Evolutionary conservation across 176 grass and related monocot genomes (phyloP), one percentile per base, ranked within the genome.

Genomic region (Aegilops bicornis): DNA sequence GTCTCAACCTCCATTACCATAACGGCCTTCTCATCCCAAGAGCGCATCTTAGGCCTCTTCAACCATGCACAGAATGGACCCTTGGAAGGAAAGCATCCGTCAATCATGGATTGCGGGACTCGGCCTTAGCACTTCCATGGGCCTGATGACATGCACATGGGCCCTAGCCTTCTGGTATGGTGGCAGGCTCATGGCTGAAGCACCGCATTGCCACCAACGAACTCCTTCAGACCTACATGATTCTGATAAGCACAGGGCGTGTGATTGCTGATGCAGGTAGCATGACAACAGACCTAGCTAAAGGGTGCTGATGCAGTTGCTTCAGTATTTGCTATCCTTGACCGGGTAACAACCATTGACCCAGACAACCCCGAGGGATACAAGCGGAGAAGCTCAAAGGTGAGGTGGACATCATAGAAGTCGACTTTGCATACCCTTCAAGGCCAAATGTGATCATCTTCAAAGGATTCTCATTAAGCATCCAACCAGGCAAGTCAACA

Each of bases 231-330:
- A 98, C 93, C 36, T 93, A 93, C 79, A 92, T 92, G 91, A 89
- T 98, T 85, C 91, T 98, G 10, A 80, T 92, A 73, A 93, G 89
- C 87, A 95, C 95, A 62, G 95, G 95, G 2, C 89, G 91, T 80
- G 91, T 98, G n/a, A 95, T 98, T 73, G 95, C 93, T 16, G 95
- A 98, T 75, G 95, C 95, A 33, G 95, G 91, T 37, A 92, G 89
- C 77, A 98, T 98, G 89, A 98, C 95, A 43, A 93, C 87, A 2
- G 95, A 98, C 86, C 91, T 98, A 10, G 93, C 87, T 20, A n/a
- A 98, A 98, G 87, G 95, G 95, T 58, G 89, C 93, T 64, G 95
- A 98, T 78, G 86, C 93, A 7, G 89, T 95, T 0, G 87, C 78
- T 40, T 95, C 93, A 50, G 91, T 98, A 10, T 95, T 98, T 81